These are phyloP conservation scores for Cercophora scortea DNA, from an alignment of 495 filamentous ascomycete species.

Conservation along the genomic window DNA sequence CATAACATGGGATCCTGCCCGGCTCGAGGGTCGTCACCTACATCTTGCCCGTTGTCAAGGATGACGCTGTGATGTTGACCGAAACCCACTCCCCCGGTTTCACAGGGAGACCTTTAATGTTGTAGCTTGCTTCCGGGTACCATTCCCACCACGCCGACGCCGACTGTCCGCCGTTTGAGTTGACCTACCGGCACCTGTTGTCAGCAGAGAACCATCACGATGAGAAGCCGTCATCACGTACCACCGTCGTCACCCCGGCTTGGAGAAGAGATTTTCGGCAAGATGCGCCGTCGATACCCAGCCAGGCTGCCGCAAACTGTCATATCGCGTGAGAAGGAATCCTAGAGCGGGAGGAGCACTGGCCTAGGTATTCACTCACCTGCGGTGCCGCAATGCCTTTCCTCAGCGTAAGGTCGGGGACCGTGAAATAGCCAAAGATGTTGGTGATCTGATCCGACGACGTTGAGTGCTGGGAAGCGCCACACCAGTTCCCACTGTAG, in stretches of 20 bases:
- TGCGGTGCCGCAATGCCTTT: slow-evolving; percentile 8
- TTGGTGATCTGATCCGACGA: slow-evolving; percentile 11
- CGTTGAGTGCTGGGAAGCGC: slow-evolving; percentile 16
- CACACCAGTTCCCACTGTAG: slow-evolving; percentile 26
- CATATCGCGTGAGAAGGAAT: too few relatives aligned
- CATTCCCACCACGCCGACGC: slow-evolving; percentile 55
- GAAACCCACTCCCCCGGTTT: slow-evolving; percentile 49
- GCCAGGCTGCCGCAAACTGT: slow-evolving; percentile 20
- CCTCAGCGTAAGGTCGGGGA: slow-evolving; percentile 17
- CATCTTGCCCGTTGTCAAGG: slow-evolving; percentile 36
- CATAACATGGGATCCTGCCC: not conserved
- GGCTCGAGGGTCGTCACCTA: slow-evolving; percentile 9
- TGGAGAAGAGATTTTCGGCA: slow-evolving; percentile 19
- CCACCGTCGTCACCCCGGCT: slow-evolving; percentile 22
- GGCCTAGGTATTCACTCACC: too few relatives aligned
- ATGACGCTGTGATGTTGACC: slow-evolving; percentile 39
- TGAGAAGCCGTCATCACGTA: not conserved
- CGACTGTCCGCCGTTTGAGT: slow-evolving; percentile 21
- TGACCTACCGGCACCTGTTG: slow-evolving; percentile 5
- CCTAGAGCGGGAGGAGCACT: too few relatives aligned
- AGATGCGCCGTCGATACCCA: slow-evolving; percentile 24
- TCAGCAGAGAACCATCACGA: not conserved
- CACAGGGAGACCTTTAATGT: slow-evolving; percentile 40
- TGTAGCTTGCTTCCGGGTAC: slow-evolving; percentile 47
- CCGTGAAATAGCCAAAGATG: slow-evolving; percentile 17